Evolutionary conservation across 805 yeast species (phyloP).

Genomic region (Sporopachydermia quercuum): DNA sequence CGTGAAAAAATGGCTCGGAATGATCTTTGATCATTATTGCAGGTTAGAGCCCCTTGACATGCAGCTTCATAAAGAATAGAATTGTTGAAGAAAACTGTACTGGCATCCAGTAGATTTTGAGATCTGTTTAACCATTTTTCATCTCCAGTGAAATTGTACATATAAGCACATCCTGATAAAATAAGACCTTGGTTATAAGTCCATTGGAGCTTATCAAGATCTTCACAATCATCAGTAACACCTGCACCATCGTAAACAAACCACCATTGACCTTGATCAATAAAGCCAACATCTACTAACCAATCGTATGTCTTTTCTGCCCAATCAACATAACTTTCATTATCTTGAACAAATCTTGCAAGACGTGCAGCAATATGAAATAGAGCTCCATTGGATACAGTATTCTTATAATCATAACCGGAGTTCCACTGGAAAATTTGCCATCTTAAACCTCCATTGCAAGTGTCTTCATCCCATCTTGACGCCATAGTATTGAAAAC

Average conservation of each 20-base stretch:
- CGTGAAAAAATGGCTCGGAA: conserved; percentile 60
- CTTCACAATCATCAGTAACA: conserved; percentile 35
- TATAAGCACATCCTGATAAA: conserved; percentile 65
- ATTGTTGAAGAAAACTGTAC: conserved; percentile 31
- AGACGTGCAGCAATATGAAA: conserved; percentile 73
- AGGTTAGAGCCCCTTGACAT: conserved; percentile 35
- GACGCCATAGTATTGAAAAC: conserved; percentile 72
- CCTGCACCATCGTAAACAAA: conserved; percentile 63
- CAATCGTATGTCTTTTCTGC: conserved; percentile 67
- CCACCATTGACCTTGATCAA: conserved; percentile 17
- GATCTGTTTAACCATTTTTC: conserved; percentile 54
- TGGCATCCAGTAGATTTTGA: conserved; percentile 32
- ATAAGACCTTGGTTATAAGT: conserved; percentile 74
- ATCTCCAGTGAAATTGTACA: conserved; percentile 60
- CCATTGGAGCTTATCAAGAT: conserved; percentile 54
- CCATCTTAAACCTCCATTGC: conserved; percentile 82
- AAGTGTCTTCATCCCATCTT: conserved; percentile 55
- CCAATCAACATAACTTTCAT: conserved; percentile 57
- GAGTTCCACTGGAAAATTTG: conserved; percentile 81
- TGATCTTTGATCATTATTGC: conserved; percentile 67
- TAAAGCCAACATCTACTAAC: conserved; percentile 36
- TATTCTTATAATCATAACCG: conserved; percentile 76
- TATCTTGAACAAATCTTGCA: conserved; percentile 56
- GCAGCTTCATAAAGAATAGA: conserved; percentile 45
- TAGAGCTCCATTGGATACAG: conserved; percentile 76